Conservation (phyloP, 2,329 filamentous ascomycete genomes). For the Pyricularia pennisetigena region DNA sequence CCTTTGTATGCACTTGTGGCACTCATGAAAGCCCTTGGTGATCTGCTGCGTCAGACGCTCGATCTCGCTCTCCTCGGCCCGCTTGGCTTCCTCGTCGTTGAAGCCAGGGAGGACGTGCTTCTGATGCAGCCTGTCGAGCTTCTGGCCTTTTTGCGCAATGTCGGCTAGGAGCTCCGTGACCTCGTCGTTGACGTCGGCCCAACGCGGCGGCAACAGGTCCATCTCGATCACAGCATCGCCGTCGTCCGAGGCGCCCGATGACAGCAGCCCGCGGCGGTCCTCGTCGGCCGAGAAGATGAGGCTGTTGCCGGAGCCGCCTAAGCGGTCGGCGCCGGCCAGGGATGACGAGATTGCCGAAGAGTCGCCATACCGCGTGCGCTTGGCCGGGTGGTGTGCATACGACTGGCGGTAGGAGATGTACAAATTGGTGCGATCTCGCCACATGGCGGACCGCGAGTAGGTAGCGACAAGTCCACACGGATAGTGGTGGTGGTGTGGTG, state of each 20-base stretch:
- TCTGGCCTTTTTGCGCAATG: slow-evolving; percentile 73
- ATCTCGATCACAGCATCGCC: slow-evolving; percentile 96
- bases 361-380: slow-evolving; percentile 61
- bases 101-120: slow-evolving; percentile 96
- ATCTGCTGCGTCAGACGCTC: slow-evolving; percentile 85
- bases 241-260: slow-evolving; percentile 67
- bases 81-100: slow-evolving; percentile 87
- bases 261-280: slow-evolving; percentile 70
- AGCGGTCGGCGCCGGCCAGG: slow-evolving; percentile 41
- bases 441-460: slow-evolving; percentile 61
- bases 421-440: slow-evolving; percentile 99
- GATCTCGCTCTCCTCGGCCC: slow-evolving; percentile 79
- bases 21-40: slow-evolving; percentile 80
- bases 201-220: slow-evolving; percentile 89
- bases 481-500: not conserved
- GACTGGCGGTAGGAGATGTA: slow-evolving; percentile 99
- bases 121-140: slow-evolving; percentile 86
- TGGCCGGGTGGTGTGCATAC: slow-evolving; percentile 87
- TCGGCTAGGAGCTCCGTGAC: slow-evolving; percentile 73
- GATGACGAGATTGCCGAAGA: slow-evolving; percentile 44
- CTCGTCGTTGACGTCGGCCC: slow-evolving; percentile 92
- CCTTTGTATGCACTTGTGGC: slow-evolving; percentile 78
- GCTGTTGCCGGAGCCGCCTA: slow-evolving; percentile 30
- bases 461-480: slow-evolving; percentile 5
- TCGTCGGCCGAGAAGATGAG: slow-evolving; percentile 41